phyloP scores from a whole-genome alignment of 176 grass and related monocot genomes.

The Aegilops speltoides region DNA sequence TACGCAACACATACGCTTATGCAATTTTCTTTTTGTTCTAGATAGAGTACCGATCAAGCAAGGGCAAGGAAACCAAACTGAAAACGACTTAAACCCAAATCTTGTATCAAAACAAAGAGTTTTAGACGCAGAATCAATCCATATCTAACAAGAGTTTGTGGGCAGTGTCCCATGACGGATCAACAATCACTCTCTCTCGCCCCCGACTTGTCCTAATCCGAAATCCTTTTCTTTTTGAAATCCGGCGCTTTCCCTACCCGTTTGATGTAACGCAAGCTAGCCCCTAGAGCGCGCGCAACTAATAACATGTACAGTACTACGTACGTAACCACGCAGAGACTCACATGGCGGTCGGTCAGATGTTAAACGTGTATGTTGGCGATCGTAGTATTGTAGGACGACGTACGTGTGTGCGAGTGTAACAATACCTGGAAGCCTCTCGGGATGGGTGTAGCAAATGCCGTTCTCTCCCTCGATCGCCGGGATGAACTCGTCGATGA shows the following conservation, averaged over 20 bases:
- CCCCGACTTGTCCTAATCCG: conserved; percentile 32
- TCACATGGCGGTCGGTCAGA: not conserved
- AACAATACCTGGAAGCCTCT: conserved; percentile 81
- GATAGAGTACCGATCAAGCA: not conserved
- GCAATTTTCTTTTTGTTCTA: too few relatives aligned
- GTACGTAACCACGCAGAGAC: not conserved
- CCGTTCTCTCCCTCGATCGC: conserved; percentile 97
- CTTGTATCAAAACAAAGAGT: not conserved
- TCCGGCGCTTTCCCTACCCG: not conserved
- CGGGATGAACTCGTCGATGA: conserved; percentile 98
- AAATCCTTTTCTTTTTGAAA: conserved; percentile 17
- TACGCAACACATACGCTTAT: not conserved
- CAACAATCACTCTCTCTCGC: conserved; percentile 18
- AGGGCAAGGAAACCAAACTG: conserved; percentile 19
- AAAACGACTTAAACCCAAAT: conserved; percentile 19
- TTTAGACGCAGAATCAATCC: not conserved
- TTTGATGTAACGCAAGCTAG: conserved; percentile 16
- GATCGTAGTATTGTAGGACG: not conserved
- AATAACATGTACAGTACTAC: not conserved
- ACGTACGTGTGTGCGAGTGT: not conserved
- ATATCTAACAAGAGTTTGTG: not conserved
- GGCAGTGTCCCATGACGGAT: conserved; percentile 3
- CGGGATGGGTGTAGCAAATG: conserved; percentile 98
- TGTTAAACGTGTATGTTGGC: not conserved
- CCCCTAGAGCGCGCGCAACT: not conserved